Conservation (phyloP, 805 yeast genomes). For the Starmerella lactis-condensi region DNA sequence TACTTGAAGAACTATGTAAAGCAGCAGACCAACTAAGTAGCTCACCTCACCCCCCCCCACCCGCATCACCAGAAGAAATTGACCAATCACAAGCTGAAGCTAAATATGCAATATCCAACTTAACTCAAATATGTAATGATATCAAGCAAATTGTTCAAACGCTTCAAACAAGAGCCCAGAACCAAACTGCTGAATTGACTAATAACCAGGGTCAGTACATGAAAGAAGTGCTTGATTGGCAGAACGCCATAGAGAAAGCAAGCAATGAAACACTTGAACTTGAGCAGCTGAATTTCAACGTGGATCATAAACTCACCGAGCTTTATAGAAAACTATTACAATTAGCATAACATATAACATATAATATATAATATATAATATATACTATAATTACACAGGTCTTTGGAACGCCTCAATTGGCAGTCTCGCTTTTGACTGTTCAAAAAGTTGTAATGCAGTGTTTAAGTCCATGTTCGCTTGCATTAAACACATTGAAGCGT, state of each 20-base stretch:
- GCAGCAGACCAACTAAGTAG: conserved; percentile 15
- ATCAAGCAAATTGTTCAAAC: no score
- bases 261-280: conserved; percentile 7
- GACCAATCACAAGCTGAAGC: no score
- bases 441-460: conserved; percentile 50
- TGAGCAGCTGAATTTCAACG: neutral
- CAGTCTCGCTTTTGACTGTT: conserved; percentile 40
- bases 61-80: no score
- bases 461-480: conserved; percentile 74
- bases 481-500: conserved; percentile 63
- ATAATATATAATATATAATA: neutral
- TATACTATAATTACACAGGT: neutral
- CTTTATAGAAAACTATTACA: conserved; percentile 1
- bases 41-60: no score
- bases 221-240: conserved; percentile 9
- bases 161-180: neutral
- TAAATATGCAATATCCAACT: no score
- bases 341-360: conserved; percentile 1
- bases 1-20: conserved; percentile 12
- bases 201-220: neutral
- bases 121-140: no score
- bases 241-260: conserved; percentile 9
- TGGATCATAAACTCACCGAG: conserved; percentile 4
- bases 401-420: conserved; percentile 37
- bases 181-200: neutral